Evolutionary conservation across 805 yeast genomes (phyloP).

Genomic region (Candida vartiovaarae): DNA sequence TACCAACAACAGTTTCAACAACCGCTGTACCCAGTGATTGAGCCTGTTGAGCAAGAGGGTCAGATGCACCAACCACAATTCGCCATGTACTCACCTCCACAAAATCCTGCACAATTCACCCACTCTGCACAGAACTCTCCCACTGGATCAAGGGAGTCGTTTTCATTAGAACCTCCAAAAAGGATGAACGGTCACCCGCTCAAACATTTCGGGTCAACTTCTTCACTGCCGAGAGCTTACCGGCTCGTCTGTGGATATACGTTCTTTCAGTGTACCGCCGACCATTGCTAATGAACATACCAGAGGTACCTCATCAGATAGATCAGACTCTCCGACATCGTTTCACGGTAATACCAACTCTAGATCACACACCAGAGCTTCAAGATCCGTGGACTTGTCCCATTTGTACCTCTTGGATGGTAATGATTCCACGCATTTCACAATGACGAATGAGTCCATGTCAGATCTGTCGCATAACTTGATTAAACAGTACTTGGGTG

Average conservation of each 20-base stretch:
- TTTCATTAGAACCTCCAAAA: constrained; percentile 1
- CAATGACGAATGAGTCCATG: constrained; percentile 32
- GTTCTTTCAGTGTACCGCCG: constrained; percentile 18
- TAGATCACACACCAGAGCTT: constrained; percentile 18
- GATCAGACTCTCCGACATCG: constrained; percentile 14
- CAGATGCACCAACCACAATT: no score
- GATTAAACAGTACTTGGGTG: constrained; percentile 48
- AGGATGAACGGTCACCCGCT: neutral
- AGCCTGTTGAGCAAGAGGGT: neutral
- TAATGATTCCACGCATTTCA: constrained; percentile 27
- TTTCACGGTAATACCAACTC: neutral
- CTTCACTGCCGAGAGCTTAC: constrained; percentile 10
- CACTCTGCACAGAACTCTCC: no score
- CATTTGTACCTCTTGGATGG: constrained; percentile 31
- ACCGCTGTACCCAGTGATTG: neutral
- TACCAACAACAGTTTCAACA: neutral
- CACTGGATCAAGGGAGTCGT: constrained; percentile 2
- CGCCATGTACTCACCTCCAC: no score
- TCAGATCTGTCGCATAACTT: constrained; percentile 47
- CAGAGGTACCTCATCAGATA: constrained; percentile 1
- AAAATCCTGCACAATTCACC: no score
- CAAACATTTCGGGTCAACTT: constrained; percentile 5
- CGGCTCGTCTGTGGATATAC: constrained; percentile 18
- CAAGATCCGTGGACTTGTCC: constrained; percentile 35
- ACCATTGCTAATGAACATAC: constrained; percentile 1